Evolutionary conservation across 305 asterid species (phyloP).

Genomic region (Galium porrigens): DNA sequence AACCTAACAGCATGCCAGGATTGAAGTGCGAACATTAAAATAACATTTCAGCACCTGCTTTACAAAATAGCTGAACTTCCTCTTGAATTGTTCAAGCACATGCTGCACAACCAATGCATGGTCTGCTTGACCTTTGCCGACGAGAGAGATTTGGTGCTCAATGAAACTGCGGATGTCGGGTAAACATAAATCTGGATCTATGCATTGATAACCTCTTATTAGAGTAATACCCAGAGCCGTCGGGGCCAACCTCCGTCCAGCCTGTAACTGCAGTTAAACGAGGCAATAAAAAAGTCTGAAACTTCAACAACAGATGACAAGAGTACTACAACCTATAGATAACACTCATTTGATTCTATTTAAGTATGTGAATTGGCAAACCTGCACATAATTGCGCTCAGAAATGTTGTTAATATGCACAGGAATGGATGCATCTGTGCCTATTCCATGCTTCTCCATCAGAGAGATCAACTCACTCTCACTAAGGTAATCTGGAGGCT

Average conservation of each 20-base stretch:
- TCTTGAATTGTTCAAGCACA: conserved; percentile 61
- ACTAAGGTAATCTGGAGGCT: conserved; percentile 67
- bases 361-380: conserved; percentile 22
- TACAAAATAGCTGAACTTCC: conserved; percentile 70
- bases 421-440: conserved; percentile 84
- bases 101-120: conserved; percentile 65
- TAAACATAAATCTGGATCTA: conserved; percentile 77
- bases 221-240: conserved; percentile 81
- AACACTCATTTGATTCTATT: not conserved
- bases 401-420: conserved; percentile 83
- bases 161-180: conserved; percentile 88
- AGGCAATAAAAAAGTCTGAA: not conserved
- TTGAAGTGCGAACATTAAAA: conserved; percentile 10
- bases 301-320: not conserved
- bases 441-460: conserved; percentile 84
- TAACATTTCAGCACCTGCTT: conserved; percentile 42
- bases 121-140: conserved; percentile 87
- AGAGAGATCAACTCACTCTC: conserved; percentile 83
- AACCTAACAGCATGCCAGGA: conserved; percentile 7
- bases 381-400: conserved; percentile 86
- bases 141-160: conserved; percentile 73
- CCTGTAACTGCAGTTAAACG: conserved; percentile 48
- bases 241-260: conserved; percentile 70
- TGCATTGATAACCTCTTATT: conserved; percentile 81
- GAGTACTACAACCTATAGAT: not conserved